Evolutionary conservation across 441 rosid species (phyloP).

Genomic region (California macrophylla): DNA sequence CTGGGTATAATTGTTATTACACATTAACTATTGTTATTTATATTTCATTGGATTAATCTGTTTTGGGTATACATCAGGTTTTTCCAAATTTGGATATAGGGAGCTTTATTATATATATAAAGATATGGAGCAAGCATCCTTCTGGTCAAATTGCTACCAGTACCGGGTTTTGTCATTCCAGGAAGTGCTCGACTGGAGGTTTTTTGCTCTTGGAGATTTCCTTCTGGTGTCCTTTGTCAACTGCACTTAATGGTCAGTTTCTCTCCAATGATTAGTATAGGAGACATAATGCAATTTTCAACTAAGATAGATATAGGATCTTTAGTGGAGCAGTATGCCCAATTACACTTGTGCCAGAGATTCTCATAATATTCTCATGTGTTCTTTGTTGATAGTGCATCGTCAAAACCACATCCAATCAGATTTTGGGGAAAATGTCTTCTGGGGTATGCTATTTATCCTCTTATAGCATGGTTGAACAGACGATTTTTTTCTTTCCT

Average conservation of each 20-base stretch:
- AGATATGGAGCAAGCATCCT: slow-evolving; percentile 65
- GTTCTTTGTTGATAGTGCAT: slow-evolving; percentile 28
- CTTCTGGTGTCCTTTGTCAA: slow-evolving; percentile 75
- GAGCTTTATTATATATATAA: slow-evolving; percentile 24
- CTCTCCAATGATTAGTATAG: slow-evolving; percentile 33
- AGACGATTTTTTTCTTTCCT: neutral
- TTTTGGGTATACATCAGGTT: slow-evolving; percentile 33
- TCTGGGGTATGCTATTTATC: slow-evolving; percentile 29
- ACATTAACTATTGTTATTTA: neutral
- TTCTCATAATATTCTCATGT: slow-evolving; percentile 6
- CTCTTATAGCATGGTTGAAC: neutral
- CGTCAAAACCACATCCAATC: slow-evolving; percentile 34
- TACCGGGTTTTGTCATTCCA: slow-evolving; percentile 59
- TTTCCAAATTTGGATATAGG: slow-evolving; percentile 38
- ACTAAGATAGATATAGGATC: slow-evolving; percentile 56
- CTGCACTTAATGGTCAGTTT: slow-evolving; percentile 66
- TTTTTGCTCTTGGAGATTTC: slow-evolving; percentile 57
- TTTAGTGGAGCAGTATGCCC: slow-evolving; percentile 25
- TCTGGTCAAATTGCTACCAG: slow-evolving; percentile 58
- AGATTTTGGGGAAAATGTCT: slow-evolving; percentile 23
- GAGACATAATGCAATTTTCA: slow-evolving; percentile 53
- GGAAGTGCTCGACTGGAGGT: slow-evolving; percentile 89
- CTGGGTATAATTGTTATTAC: neutral
- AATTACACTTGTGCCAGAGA: neutral
- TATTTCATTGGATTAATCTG: slow-evolving; percentile 4